phyloP scores from a whole-genome alignment of 2,329 filamentous ascomycete species.

The Pestalotiopsis sp. region DNA sequence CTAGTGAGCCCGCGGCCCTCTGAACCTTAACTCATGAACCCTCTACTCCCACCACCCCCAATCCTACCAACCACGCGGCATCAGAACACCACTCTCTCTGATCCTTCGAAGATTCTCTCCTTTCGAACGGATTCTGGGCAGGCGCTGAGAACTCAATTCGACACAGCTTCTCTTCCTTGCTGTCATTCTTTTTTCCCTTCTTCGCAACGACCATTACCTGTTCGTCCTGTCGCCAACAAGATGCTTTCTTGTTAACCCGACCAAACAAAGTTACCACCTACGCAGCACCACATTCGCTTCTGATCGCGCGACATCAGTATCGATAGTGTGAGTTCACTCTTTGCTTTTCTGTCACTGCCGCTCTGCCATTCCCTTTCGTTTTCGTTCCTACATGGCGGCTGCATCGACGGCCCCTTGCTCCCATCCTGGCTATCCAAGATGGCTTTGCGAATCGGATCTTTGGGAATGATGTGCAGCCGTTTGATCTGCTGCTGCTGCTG shows the following conservation, averaged over 20 bases:
- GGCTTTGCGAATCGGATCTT: not conserved
- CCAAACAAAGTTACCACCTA: not conserved
- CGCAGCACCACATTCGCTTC: not conserved
- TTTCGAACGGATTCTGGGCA: not conserved
- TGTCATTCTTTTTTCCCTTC: not conserved
- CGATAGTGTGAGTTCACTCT: not conserved
- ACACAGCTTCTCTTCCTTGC: not conserved
- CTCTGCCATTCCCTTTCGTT: not conserved
- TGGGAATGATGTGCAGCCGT: not conserved
- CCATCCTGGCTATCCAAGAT: not conserved
- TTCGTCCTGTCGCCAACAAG: not conserved
- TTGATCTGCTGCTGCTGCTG: not conserved
- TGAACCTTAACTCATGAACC: constrained; percentile 5
- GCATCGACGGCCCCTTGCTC: not conserved
- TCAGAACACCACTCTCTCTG: not conserved
- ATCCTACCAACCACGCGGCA: not conserved
- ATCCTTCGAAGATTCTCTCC: not conserved
- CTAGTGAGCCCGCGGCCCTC: not conserved
- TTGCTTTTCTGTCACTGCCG: not conserved
- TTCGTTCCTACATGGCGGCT: not conserved
- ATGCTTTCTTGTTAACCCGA: not conserved
- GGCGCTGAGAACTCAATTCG: not conserved
- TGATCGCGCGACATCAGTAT: not conserved
- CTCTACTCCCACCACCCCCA: not conserved
- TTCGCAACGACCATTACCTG: not conserved